phyloP scores from a whole-genome alignment of 2,329 filamentous ascomycete species.

The Fusarium longipes region DNA sequence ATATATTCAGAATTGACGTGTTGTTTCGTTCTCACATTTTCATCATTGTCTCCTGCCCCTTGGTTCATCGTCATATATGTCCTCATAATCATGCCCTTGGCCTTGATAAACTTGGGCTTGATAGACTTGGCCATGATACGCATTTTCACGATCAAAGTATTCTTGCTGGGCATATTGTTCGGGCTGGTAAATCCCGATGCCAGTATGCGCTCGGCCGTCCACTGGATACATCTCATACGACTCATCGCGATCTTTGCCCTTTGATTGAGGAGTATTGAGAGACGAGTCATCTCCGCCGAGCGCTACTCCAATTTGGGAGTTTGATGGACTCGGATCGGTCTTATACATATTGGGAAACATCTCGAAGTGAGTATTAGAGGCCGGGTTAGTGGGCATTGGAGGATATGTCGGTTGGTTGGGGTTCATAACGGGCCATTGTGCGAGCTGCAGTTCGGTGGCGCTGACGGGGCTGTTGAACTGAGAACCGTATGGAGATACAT shows the following conservation, averaged over 20 bases:
- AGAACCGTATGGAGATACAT: constrained; percentile 70
- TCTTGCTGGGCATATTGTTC: background rate
- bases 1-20: background rate
- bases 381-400: background rate
- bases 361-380: background rate
- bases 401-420: constrained; percentile 13
- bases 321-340: constrained; percentile 10
- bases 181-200: constrained; percentile 24
- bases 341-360: constrained; percentile 17
- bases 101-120: background rate
- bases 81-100: background rate
- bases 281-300: constrained; percentile 28
- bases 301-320: constrained; percentile 20
- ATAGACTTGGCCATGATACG: background rate
- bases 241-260: constrained; percentile 50
- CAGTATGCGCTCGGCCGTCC: constrained; percentile 49
- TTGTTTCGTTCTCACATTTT: background rate
- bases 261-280: constrained; percentile 15
- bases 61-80: background rate
- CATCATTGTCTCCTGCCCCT: background rate
- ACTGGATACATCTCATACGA: constrained; percentile 64
- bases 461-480: constrained; percentile 69
- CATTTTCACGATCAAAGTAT: background rate
- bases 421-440: constrained; percentile 33
- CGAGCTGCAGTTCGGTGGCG: constrained; percentile 51